Conservation (phyloP, 805 yeast species). For the Metschnikowia santaceciliae region DNA sequence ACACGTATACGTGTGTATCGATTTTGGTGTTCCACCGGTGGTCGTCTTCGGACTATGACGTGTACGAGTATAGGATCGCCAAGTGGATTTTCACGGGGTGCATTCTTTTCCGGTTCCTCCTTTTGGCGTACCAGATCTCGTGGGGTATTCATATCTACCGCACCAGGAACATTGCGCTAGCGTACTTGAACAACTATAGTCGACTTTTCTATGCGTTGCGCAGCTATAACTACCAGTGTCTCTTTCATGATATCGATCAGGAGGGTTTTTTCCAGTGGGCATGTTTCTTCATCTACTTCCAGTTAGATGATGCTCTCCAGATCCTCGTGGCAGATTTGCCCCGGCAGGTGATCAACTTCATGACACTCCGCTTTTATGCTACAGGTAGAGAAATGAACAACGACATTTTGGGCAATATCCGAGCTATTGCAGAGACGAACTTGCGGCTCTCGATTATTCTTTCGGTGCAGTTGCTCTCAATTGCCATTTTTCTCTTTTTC, state of each 20-base stretch:
- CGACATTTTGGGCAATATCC: constrained; percentile 45
- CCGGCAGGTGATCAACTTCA: constrained; percentile 77
- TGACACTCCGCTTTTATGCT: constrained; percentile 56
- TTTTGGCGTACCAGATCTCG: constrained; percentile 53
- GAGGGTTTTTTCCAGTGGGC: constrained; percentile 63
- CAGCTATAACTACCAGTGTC: constrained; percentile 63
- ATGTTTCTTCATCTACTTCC: constrained; percentile 61
- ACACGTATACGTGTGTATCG: constrained; percentile 73
- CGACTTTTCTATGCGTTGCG: constrained; percentile 52
- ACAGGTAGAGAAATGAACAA: constrained; percentile 43
- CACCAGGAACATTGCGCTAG: constrained; percentile 62
- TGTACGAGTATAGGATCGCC: constrained; percentile 48
- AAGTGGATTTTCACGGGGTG: constrained; percentile 79
- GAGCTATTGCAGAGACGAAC: constrained; percentile 56
- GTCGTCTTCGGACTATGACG: constrained; percentile 49
- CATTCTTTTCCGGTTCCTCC: constrained; percentile 63
- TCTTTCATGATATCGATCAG: constrained; percentile 62
- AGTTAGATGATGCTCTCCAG: constrained; percentile 57
- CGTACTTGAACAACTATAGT: constrained; percentile 66
- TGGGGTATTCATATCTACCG: constrained; percentile 56
- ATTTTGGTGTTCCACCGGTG: constrained; percentile 69
- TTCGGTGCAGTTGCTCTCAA: constrained; percentile 71
- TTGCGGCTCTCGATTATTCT: constrained; percentile 65
- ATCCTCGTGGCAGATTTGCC: constrained; percentile 80
- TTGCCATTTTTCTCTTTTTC: constrained; percentile 69